Conservation (phyloP, 1,139 yeast genomes). For the Debaryomyces sp. region DNA sequence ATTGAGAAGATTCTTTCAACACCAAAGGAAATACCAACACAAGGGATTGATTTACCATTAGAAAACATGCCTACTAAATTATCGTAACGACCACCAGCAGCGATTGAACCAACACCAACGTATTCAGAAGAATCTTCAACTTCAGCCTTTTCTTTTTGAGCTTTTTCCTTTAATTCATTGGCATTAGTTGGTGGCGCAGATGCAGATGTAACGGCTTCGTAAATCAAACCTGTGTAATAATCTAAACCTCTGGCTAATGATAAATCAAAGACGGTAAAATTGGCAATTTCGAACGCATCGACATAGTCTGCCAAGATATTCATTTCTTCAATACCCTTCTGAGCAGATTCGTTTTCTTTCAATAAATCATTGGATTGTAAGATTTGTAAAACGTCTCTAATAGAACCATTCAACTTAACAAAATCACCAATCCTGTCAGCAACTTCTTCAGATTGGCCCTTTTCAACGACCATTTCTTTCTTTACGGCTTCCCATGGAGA, state of each 20-base stretch:
- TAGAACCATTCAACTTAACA: constrained; percentile 79
- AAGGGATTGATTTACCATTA: constrained; percentile 89
- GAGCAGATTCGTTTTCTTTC: constrained; percentile 67
- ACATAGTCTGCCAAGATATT: constrained; percentile 70
- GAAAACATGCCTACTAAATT: constrained; percentile 96
- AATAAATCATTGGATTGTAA: constrained; percentile 62
- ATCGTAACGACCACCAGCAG: constrained; percentile 99
- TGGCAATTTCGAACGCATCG: constrained; percentile 73
- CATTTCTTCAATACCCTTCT: constrained; percentile 83
- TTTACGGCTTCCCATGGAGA: constrained; percentile 93
- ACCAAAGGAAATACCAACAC: constrained; percentile 97
- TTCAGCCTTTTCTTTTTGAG: constrained; percentile 41
- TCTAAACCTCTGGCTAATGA: constrained; percentile 97
- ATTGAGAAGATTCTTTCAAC: constrained; percentile 92
- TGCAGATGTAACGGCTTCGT: constrained; percentile 92
- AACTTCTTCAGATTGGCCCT: constrained; percentile 84
- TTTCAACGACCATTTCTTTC: constrained; percentile 89
- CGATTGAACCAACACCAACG: constrained; percentile 97
- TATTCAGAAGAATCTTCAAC: constrained; percentile 94
- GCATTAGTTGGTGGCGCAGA: constrained; percentile 93
- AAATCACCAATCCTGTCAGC: constrained; percentile 92
- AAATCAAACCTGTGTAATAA: constrained; percentile 94
- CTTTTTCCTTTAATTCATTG: constrained; percentile 59
- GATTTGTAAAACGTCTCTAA: constrained; percentile 63
- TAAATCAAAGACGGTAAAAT: constrained; percentile 78